These are phyloP conservation scores for Hymenoscyphus albidus DNA, from an alignment of 2,329 filamentous ascomycete genomes.

Conservation along the genomic window DNA sequence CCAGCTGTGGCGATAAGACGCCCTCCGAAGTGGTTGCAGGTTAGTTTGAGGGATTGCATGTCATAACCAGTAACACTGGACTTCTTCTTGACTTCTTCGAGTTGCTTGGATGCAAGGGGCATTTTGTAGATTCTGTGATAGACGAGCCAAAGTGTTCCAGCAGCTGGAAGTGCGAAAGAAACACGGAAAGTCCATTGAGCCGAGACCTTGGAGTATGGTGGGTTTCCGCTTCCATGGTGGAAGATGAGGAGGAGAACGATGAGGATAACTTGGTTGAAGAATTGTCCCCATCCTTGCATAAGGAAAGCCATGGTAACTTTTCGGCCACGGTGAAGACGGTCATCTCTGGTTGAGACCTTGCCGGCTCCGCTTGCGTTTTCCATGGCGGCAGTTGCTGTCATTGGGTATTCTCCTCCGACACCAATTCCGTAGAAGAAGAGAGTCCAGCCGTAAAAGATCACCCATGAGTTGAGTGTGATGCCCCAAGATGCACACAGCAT, in stretches of 20 bases:
- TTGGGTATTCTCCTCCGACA: constrained; percentile 87
- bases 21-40: constrained; percentile 78
- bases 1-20: constrained; percentile 83
- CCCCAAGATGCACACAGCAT: constrained; percentile 94
- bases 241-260: constrained; percentile 85
- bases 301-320: constrained; percentile 94
- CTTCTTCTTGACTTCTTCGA: constrained; percentile 80
- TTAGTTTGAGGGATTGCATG: constrained; percentile 72
- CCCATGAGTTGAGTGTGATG: constrained; percentile 82
- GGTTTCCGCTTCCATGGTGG: constrained; percentile 56
- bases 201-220: constrained; percentile 72
- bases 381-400: constrained; percentile 94
- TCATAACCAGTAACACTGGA: constrained; percentile 89
- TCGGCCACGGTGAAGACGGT: constrained; percentile 90
- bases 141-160: constrained; percentile 88
- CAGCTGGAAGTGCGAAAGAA: constrained; percentile 85
- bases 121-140: constrained; percentile 97
- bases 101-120: constrained; percentile 79
- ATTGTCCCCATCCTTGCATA: constrained; percentile 98
- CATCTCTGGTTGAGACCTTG: constrained; percentile 83
- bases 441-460: constrained; percentile 94
- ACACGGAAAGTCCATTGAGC: constrained; percentile 90
- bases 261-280: constrained; percentile 86
- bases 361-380: constrained; percentile 84
- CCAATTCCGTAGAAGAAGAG: constrained; percentile 84